These are phyloP conservation scores for Kurtzmaniella natalensis DNA, from an alignment of 1,139 yeast genomes.

Conservation along the genomic window DNA sequence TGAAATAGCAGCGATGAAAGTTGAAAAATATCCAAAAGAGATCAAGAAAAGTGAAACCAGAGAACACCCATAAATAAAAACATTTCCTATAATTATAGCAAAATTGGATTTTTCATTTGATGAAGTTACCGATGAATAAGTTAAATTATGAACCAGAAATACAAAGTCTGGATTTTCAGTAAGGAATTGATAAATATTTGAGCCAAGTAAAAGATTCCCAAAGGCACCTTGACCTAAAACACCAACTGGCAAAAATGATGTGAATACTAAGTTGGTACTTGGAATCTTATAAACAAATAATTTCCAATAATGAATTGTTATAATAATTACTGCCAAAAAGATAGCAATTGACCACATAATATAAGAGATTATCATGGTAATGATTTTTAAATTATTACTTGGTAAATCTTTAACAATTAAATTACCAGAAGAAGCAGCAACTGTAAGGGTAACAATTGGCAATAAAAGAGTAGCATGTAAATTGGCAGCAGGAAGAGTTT, in stretches of 20 bases:
- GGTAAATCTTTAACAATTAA: slow-evolving; percentile 45
- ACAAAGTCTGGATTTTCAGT: slow-evolving; percentile 7
- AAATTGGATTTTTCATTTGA: background rate
- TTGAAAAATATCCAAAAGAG: slow-evolving; percentile 61
- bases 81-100: slow-evolving; percentile 14
- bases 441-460: slow-evolving; percentile 76
- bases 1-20: slow-evolving; percentile 48
- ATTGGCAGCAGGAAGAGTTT: slow-evolving; percentile 20
- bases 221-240: slow-evolving; percentile 76
- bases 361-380: slow-evolving; percentile 51
- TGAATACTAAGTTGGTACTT: slow-evolving; percentile 24
- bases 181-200: slow-evolving; percentile 22
- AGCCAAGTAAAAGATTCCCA: slow-evolving; percentile 58
- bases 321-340: slow-evolving; percentile 50
- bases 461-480: slow-evolving; percentile 49
- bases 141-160: slow-evolving; percentile 4
- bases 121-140: background rate
- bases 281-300: slow-evolving; percentile 61
- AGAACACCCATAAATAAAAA: slow-evolving; percentile 15
- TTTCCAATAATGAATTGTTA: slow-evolving; percentile 54
- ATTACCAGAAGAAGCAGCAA: slow-evolving; percentile 65
- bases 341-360: slow-evolving; percentile 70
- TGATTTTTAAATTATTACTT: slow-evolving; percentile 32
- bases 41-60: slow-evolving; percentile 46
- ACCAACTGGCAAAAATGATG: slow-evolving; percentile 23